These are phyloP conservation scores for Euphrasia arctica DNA, from an alignment of 305 asterid genomes.

Conservation along the genomic window DNA sequence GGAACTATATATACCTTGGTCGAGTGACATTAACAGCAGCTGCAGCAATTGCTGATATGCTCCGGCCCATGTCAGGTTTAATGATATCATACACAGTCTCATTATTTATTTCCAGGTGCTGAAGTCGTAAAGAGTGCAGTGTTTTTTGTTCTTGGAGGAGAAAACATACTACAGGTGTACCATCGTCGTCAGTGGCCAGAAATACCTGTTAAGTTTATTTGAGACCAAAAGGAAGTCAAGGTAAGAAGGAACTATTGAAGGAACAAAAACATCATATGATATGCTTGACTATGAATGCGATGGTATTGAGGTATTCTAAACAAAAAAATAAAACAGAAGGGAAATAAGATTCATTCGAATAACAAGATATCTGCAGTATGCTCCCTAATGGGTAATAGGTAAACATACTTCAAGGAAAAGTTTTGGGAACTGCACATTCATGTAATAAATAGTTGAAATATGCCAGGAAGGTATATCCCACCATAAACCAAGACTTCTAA, in stretches of 20 bases:
- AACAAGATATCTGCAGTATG: conserved; percentile 1
- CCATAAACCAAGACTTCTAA: conserved; percentile 18
- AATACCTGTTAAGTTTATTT: conserved; percentile 58
- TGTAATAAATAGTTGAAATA: conserved; percentile 11
- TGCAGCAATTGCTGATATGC: conserved; percentile 83
- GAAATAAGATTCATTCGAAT: neutral
- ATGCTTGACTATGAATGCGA: conserved; percentile 6
- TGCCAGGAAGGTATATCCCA: conserved; percentile 21
- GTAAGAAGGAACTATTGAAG: conserved; percentile 14
- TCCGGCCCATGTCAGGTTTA: conserved; percentile 96
- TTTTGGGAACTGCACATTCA: conserved; percentile 7
- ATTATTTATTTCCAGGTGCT: conserved; percentile 60
- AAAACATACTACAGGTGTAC: conserved; percentile 68
- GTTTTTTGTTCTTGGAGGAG: conserved; percentile 83
- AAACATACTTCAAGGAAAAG: conserved; percentile 6
- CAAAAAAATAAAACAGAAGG: neutral
- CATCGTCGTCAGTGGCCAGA: conserved; percentile 81
- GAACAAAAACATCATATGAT: conserved; percentile 18
- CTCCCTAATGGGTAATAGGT: conserved; percentile 8
- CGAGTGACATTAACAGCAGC: conserved; percentile 86
- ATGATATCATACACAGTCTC: conserved; percentile 64
- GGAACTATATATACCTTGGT: conserved; percentile 49
- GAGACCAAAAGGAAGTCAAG: conserved; percentile 12
- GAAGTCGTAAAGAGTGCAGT: conserved; percentile 71
- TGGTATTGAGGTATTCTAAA: neutral